These are phyloP conservation scores for Oryza brachyantha DNA, from an alignment of 176 grass and related monocot species.

Conservation along the genomic window DNA sequence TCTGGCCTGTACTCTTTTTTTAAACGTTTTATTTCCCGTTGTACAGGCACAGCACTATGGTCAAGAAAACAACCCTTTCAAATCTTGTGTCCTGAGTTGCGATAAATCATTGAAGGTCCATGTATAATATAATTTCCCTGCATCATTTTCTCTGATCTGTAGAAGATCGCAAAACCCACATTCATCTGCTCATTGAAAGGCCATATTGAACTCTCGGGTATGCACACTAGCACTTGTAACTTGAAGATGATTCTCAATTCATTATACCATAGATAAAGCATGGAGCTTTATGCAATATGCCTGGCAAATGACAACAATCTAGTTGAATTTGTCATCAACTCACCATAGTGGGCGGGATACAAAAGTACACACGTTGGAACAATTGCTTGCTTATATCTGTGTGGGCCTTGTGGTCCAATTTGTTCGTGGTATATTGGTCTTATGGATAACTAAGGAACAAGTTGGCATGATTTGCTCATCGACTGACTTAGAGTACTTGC, in stretches of 20 bases:
- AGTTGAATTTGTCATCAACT: neutral
- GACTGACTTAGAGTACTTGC: neutral
- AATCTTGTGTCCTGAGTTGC: neutral
- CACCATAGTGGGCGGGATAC: neutral
- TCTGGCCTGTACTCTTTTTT: constrained; percentile 3
- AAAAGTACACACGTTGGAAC: constrained; percentile 11
- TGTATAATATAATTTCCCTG: neutral
- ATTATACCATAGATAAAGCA: neutral
- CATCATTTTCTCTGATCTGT: constrained; percentile 11
- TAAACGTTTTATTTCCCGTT: neutral
- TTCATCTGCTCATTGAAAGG: neutral
- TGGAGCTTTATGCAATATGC: neutral
- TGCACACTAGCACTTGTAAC: neutral
- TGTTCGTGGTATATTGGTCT: neutral
- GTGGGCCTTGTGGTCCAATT: neutral
- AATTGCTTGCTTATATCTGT: neutral
- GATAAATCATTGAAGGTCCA: neutral
- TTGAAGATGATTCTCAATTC: constrained; percentile 16
- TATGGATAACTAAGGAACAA: neutral
- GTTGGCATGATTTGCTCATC: neutral
- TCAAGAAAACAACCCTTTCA: neutral
- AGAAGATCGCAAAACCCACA: constrained; percentile 4
- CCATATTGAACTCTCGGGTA: neutral
- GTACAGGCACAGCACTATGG: neutral
- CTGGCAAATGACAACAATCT: neutral